Conservation (phyloP, 768 basidiomycete genomes). For the Boletus subparvulus region DNA sequence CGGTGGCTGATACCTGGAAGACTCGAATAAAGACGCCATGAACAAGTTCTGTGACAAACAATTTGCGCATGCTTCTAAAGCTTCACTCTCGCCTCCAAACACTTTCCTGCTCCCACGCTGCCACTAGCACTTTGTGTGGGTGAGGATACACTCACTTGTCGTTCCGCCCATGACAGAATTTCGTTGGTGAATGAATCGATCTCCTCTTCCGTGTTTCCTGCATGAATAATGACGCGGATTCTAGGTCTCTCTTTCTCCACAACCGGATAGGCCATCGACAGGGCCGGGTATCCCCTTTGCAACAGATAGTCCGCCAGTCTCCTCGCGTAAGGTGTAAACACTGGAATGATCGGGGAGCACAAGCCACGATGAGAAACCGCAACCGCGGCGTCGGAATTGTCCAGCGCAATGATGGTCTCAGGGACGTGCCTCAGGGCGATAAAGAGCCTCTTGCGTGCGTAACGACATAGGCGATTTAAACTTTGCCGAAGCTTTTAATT, state of each 20-base stretch:
- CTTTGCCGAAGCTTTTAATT: constrained; percentile 14
- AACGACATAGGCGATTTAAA: constrained; percentile 7
- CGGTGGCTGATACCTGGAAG: too few species aligned
- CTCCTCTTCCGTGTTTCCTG: constrained; percentile 16
- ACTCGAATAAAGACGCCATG: too few species aligned
- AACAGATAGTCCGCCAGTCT: constrained; percentile 16
- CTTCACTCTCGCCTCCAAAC: constrained; percentile 5
- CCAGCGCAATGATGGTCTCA: constrained; percentile 4
- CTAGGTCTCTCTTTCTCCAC: constrained; percentile 10
- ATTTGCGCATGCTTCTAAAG: constrained; percentile 6
- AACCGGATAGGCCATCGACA: constrained; percentile 11
- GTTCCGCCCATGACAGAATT: constrained; percentile 11
- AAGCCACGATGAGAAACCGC: not conserved
- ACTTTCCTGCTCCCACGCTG: not conserved
- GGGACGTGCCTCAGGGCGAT: constrained; percentile 5
- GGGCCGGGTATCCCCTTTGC: constrained; percentile 13
- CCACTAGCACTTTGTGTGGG: not conserved
- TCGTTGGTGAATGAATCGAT: constrained; percentile 11
- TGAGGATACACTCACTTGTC: not conserved
- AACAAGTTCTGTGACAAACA: too few species aligned
- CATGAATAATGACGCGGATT: constrained; percentile 20
- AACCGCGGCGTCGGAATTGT: not conserved
- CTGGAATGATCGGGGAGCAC: constrained; percentile 22
- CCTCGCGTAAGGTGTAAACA: constrained; percentile 12
- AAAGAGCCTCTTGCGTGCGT: constrained; percentile 12